These are phyloP conservation scores for Fusarium sp. DNA, from an alignment of 2,329 filamentous ascomycete genomes.

Conservation along the genomic window DNA sequence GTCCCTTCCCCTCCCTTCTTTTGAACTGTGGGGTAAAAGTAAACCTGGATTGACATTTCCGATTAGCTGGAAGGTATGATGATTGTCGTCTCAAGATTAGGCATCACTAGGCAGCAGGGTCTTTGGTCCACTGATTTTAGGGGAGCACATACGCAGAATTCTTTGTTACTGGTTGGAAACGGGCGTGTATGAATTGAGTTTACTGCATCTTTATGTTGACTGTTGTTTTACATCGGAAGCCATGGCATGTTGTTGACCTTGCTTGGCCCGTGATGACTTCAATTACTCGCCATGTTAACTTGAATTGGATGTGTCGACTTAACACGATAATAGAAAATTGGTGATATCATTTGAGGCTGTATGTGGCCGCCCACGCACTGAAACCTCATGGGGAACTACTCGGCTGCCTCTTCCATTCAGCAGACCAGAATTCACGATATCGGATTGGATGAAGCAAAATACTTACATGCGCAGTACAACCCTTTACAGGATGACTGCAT, in stretches of 20 bases:
- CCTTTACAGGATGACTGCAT: slow-evolving; percentile 26
- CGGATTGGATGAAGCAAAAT: slow-evolving; percentile 11
- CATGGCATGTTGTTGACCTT: neutral
- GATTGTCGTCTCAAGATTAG: slow-evolving; percentile 12
- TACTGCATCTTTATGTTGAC: neutral
- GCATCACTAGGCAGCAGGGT: slow-evolving; percentile 33
- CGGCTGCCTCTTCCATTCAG: slow-evolving; percentile 18
- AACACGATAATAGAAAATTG: neutral
- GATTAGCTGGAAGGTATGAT: slow-evolving; percentile 6
- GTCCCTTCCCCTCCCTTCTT: neutral
- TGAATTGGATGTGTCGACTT: no score
- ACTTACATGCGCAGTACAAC: slow-evolving; percentile 13
- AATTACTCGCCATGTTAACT: no score
- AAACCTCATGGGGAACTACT: neutral
- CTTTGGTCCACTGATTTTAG: neutral
- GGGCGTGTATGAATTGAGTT: neutral
- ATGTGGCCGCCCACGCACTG: neutral
- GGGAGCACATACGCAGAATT: neutral
- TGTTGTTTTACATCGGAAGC: neutral
- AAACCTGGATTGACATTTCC: neutral
- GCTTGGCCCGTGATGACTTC: neutral
- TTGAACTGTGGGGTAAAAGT: slow-evolving; percentile 14
- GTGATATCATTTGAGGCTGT: neutral
- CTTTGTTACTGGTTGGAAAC: neutral
- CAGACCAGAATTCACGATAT: neutral